These are phyloP conservation scores for Penicillium tannophilum DNA, from an alignment of 495 filamentous ascomycete genomes.

Conservation along the genomic window DNA sequence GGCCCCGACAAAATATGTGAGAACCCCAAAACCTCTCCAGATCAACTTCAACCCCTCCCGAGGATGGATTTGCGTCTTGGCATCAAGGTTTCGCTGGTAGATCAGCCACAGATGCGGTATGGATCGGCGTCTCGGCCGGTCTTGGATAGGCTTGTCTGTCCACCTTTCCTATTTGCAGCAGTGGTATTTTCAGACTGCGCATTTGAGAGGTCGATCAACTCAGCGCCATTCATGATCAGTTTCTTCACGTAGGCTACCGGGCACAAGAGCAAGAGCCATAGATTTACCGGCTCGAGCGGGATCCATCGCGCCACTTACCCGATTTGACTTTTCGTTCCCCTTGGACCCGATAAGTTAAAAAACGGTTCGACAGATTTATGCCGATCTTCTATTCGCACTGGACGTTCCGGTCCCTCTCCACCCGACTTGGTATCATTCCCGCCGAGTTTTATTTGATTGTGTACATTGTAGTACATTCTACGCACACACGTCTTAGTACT, in stretches of 20 bases:
- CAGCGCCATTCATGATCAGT: background rate
- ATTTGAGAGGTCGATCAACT: slow-evolving; percentile 3
- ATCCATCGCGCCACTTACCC: slow-evolving; percentile 14
- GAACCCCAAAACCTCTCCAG: background rate
- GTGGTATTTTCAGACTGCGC: background rate
- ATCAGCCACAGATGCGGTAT: slow-evolving; percentile 17
- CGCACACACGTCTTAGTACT: background rate
- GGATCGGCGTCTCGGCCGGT: slow-evolving; percentile 18
- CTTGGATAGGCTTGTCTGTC: slow-evolving; percentile 13
- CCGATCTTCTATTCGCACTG: slow-evolving; percentile 11
- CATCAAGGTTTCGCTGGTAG: slow-evolving; percentile 23
- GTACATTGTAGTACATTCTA: too few relatives aligned
- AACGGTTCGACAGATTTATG: slow-evolving; percentile 20
- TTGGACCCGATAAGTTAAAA: slow-evolving; percentile 15
- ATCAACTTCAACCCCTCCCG: slow-evolving; percentile 15
- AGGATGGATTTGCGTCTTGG: slow-evolving; percentile 18
- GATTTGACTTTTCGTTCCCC: slow-evolving; percentile 7
- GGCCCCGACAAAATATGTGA: background rate
- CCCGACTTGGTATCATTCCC: slow-evolving; percentile 2
- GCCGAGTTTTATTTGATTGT: background rate
- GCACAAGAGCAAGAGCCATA: background rate
- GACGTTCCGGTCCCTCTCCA: slow-evolving; percentile 7
- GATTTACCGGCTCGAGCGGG: background rate
- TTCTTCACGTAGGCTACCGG: background rate
- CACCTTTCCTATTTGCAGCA: slow-evolving; percentile 10